Base-by-base conservation (phyloP, 257 asterid genomes). In the Nicotiana sylvestris region DNA sequence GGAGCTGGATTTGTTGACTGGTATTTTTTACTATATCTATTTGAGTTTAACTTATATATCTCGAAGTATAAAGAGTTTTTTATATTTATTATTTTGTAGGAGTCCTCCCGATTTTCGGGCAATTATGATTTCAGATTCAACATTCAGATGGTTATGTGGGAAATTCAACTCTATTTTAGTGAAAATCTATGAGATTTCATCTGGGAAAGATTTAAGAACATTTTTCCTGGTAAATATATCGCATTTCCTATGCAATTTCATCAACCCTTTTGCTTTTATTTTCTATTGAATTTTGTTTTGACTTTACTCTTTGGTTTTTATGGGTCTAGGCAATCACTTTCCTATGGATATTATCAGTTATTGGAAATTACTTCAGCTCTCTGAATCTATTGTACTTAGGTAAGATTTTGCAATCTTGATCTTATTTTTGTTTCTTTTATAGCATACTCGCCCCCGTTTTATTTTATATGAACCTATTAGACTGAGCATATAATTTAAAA, bases 191-290 rank as follows among this genome's bases (percentile, higher is more conserved):
- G 85, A 90, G 60, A 81, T 94, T 82, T 93, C 97, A 16, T 90
- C 97, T 35, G 99, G 97, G n/a, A 90, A 86, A 81, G 95, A 96
- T 86, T 81, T 92, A 49, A 93, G 69, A 89, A 89, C 91, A 15
- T 96, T 96, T 86, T 83, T 88, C 62, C 8, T 89, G 93, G 99
- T 92, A 21, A 21, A 94, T 67, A 16, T 60, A 25, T 51, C 46
- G 25, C 21, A 39, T 76, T 67, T 67, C 51, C 7, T 66, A 33
- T 25, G 21, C 60, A 25, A 25, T 72, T 2, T 72, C 37, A 13
- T 72, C 9, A 13, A 9, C 7, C 3, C 0, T 70, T 43, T 11
- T 25, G 1, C 12, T 46, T 21, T 72, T 46, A 46, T 25, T 46
- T 72, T 25, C 79, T 72, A 72, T 6, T 25, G 60, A 43, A 35